Percentiles rank a stretch among this genome's conserved stretches.
phyloP scores from a whole-genome alignment of 139 green algal species.

The Volvox africanus region DNA sequence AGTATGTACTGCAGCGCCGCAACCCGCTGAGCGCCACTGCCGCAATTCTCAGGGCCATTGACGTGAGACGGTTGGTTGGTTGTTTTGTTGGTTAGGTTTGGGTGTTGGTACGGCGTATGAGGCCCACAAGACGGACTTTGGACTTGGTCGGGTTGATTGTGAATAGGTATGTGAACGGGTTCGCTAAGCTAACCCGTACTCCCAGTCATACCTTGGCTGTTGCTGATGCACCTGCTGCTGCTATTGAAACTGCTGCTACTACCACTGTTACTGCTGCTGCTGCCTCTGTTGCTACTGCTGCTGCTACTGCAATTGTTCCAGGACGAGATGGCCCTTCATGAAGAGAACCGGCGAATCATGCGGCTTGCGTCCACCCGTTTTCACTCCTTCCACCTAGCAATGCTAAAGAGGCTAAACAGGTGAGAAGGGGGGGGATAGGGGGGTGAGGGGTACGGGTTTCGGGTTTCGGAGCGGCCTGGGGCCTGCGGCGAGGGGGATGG shows the following conservation, averaged over 20 bases:
- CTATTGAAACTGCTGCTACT: not conserved
- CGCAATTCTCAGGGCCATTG: slow-evolving; percentile 17
- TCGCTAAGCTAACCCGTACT: no score
- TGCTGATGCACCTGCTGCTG: no score
- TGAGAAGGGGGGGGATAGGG: not conserved
- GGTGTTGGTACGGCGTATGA: not conserved
- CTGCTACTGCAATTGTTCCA: not conserved
- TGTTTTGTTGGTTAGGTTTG: no score
- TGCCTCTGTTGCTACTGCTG: no score
- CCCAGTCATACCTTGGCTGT: no score
- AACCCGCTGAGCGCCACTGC: slow-evolving; percentile 39
- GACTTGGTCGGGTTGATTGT: no score
- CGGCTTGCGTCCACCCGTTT: slow-evolving; percentile 4
- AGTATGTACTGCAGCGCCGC: slow-evolving; percentile 1
- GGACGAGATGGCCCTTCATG: slow-evolving; percentile 24
- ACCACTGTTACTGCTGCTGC: not conserved
- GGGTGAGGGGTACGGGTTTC: not conserved
- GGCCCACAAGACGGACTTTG: not conserved
- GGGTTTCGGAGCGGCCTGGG: not conserved
- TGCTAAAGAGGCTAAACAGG: slow-evolving; percentile 44
- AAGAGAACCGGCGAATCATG: slow-evolving; percentile 47
- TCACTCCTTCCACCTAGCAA: slow-evolving; percentile 29
- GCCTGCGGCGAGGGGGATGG: no score
- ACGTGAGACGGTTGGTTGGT: not conserved
- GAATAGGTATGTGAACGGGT: no score